Conservation (phyloP, 2,329 filamentous ascomycete genomes). For the Botrytis galanthina region DNA sequence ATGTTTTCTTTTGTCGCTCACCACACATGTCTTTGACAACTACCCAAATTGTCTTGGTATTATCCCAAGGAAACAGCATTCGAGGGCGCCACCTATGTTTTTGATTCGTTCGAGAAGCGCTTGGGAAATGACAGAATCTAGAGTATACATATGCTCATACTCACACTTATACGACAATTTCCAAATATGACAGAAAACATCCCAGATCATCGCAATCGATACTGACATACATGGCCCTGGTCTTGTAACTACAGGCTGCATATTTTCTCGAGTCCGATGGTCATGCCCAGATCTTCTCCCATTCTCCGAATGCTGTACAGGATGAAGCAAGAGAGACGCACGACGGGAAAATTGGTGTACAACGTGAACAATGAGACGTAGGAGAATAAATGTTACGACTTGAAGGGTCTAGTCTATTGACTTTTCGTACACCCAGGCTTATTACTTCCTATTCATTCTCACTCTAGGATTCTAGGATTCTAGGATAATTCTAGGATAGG, state of each 20-base stretch:
- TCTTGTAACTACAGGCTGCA: conserved; percentile 16
- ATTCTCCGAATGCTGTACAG: conserved; percentile 12
- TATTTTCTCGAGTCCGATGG: conserved; percentile 17
- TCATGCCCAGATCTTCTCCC: conserved; percentile 1
- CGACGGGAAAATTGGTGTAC: conserved; percentile 4
- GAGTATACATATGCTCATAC: not conserved
- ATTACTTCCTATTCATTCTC: not conserved
- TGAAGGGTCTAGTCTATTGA: conserved; percentile 4
- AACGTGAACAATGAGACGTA: not conserved
- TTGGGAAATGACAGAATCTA: conserved; percentile 11
- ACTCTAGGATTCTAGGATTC: no score
- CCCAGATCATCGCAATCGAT: not conserved
- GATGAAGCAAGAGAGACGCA: conserved; percentile 9
- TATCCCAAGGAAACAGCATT: not conserved
- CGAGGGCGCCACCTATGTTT: not conserved
- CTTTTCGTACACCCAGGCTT: not conserved
- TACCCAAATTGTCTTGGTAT: conserved; percentile 1
- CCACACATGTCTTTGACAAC: conserved; percentile 3
- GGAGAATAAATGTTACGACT: not conserved
- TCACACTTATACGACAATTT: not conserved
- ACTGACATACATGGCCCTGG: not conserved
- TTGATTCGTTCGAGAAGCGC: conserved; percentile 4
- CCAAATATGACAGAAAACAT: not conserved
- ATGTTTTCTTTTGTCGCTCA: conserved; percentile 10
- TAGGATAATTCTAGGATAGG: not conserved